Evolutionary conservation across 352 stramenopile genomes (phyloP), one percentile per base, ranked within the genome.

Genomic region (Phytopythium boreale): DNA sequence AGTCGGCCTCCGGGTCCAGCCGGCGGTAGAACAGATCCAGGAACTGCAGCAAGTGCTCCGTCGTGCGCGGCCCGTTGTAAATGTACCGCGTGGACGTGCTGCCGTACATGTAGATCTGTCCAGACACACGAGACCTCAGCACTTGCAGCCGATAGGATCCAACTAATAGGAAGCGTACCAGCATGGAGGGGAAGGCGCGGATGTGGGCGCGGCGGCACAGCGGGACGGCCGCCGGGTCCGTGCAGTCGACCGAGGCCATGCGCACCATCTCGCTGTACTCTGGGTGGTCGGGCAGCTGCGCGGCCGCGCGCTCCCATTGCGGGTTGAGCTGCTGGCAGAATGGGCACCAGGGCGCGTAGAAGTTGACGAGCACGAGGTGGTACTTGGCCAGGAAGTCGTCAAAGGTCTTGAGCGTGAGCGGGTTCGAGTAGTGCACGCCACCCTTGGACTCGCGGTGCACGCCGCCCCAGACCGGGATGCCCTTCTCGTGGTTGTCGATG

Each of bases 361-460:
- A 95, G 63, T 95, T 93, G 53, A 95, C 82, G 34, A 95, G 71
- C 61, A 93, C 84, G 36, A 95, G 74, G 63, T 95, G 84, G 67
- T 95, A 92, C 69, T 90, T 92, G 76, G 64, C 64, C 74, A 95
- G 84, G 57, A 91, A 92, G 46, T 89, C 79, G 64, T 90, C 79
- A 62, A 92, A 95, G 19, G 71, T 93, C 52, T 70, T 69, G 43
- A 62, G 70, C 11, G 77, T 92, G 26, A 95, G 62, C 63, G 84
- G 84, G 47, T 75, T 85, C 43, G 83, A 91, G 77, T 92, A 89
- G 69, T 90, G 80, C 37, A 93, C 74, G 53, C 74, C 86, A 10
- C 53, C 64, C 36, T 90, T 61, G 7, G 79, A 76, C 20, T 73
- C 52, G 37, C 72, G 77, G 56, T 86, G 76, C 12, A 86, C 74